Evolutionary conservation across 768 basidiomycete genomes (phyloP), one percentile per base, ranked within the genome.

Genomic region (Dioszegia hungarica): DNA sequence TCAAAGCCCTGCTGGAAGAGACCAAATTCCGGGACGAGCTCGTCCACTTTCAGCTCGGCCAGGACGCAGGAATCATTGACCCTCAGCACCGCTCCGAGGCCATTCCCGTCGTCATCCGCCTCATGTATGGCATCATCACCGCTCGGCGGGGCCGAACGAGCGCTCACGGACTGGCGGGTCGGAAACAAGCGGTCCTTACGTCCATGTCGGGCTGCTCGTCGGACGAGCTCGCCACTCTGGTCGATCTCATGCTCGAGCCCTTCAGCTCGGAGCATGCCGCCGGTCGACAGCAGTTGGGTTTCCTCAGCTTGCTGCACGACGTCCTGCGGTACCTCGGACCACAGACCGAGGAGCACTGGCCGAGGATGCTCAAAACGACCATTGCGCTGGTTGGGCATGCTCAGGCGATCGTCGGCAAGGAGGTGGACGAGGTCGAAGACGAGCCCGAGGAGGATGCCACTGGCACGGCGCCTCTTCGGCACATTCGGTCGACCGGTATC

Each of bases 21-120:
- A 86, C 85, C 6, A 79, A 86, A 44, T 95, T 92, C 84, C 79
- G 92, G n/a, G 94, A 98, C 68, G 85, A 88, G 62, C 81, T 98
- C 4, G 81, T 85, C 1, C 80, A 83, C 14, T 81, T 98, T 39
- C 81, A 87, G 55, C 77, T 93, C 11, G 66, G 66, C 0, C 59
- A 61, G n/a, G 78, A 78, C n/a, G 70, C 75, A 10, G 80, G 83
- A 20, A 81, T 82, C 5, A 78, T 86, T 54, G 80, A 82, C 17
- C 68, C 78, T 0, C 75, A 79, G 0, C 84, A 86, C 62, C 81
- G 94, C 29, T 64, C 68, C 1, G 85, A 85, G 60, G 78, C 90
- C 14, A 80, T 95, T 8, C 83, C 85, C 28, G 79, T 86, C 15
- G 70, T 87, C 56, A 82, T 89, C 29, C 82, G 92, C 24, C 70